Conservation (phyloP, 768 basidiomycete species). For the Rhodotorula diobovata region DNA sequence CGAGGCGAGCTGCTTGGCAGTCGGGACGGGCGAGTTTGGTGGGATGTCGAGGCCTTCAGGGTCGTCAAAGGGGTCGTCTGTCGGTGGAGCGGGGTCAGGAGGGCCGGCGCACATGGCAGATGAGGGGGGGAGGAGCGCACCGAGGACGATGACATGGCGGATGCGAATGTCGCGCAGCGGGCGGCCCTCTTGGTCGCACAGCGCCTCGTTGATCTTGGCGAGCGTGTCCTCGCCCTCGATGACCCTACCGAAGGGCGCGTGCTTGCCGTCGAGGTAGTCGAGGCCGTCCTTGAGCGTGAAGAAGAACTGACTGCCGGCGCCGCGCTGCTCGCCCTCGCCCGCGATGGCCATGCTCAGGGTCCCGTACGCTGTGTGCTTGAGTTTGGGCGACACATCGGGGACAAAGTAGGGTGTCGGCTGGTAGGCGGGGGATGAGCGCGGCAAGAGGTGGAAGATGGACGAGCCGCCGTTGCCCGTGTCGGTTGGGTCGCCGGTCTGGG, state of each 20-base stretch:
- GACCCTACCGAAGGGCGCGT: conserved; percentile 91
- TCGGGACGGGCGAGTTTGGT: conserved; percentile 68
- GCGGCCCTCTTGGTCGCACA: conserved; percentile 77
- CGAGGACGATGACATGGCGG: conserved; percentile 89
- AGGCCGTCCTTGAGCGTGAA: conserved; percentile 84
- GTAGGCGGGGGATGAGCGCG: conserved; percentile 56
- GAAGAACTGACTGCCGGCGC: conserved; percentile 95
- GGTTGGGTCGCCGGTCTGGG: conserved; percentile 92
- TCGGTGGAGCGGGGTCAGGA: neutral
- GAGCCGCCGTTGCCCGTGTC: conserved; percentile 92
- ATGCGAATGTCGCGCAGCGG: conserved; percentile 93
- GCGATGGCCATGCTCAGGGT: conserved; percentile 98
- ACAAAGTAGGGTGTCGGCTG: conserved; percentile 35
- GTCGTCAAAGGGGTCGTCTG: conserved; percentile 94
- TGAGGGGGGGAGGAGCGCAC: conserved; percentile 51
- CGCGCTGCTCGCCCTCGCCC: conserved; percentile 60
- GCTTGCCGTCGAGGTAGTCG: conserved; percentile 90
- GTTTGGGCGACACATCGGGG: conserved; percentile 51
- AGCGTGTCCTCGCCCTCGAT: conserved; percentile 77
- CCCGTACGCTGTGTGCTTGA: conserved; percentile 79
- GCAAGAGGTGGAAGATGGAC: conserved; percentile 84
- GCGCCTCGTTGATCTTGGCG: conserved; percentile 87
- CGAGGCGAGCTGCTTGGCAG: conserved; percentile 64
- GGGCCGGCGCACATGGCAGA: neutral
- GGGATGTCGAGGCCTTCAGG: conserved; percentile 69